phyloP scores from a whole-genome alignment of 2,329 filamentous ascomycete species.

The Neofusicoccum ribis region DNA sequence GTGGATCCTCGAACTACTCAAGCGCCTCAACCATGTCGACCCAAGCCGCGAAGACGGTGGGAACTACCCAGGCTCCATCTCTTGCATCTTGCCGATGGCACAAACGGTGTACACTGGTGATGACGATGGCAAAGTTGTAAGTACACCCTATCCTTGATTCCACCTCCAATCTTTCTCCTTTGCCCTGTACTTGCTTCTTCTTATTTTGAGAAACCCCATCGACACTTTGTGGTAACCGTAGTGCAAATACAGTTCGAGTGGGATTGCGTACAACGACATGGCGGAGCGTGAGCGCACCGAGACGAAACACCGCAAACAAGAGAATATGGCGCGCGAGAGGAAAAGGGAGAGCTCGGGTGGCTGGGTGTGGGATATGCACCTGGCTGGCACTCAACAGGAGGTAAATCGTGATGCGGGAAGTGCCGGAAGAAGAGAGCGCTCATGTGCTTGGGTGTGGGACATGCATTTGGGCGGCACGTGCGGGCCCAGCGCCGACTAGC shows the following conservation, averaged over 20 bases:
- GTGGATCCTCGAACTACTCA: slow-evolving; percentile 77
- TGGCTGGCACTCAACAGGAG: background rate
- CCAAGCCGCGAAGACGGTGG: slow-evolving; percentile 60
- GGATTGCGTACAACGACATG: slow-evolving; percentile 55
- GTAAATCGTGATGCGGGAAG: background rate
- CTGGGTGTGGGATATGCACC: background rate
- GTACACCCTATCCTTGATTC: background rate
- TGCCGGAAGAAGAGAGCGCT: background rate
- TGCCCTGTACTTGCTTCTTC: too few relatives aligned
- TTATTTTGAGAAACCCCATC: background rate
- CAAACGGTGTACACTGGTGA: slow-evolving; percentile 89
- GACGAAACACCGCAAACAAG: background rate
- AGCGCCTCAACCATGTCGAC: slow-evolving; percentile 79
- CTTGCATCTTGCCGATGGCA: slow-evolving; percentile 80
- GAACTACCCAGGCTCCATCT: slow-evolving; percentile 67
- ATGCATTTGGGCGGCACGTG: background rate
- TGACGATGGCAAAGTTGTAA: slow-evolving; percentile 76
- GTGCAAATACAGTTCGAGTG: slow-evolving; percentile 52
- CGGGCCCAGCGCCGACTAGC: background rate
- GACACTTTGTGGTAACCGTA: slow-evolving; percentile 12
- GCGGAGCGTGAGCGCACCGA: slow-evolving; percentile 20
- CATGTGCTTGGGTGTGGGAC: background rate
- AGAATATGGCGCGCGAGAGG: background rate
- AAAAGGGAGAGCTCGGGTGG: background rate
- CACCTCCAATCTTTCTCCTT: too few relatives aligned